Conservation (phyloP, 129 eudicot genomes). For the Solidago caesia region DNA sequence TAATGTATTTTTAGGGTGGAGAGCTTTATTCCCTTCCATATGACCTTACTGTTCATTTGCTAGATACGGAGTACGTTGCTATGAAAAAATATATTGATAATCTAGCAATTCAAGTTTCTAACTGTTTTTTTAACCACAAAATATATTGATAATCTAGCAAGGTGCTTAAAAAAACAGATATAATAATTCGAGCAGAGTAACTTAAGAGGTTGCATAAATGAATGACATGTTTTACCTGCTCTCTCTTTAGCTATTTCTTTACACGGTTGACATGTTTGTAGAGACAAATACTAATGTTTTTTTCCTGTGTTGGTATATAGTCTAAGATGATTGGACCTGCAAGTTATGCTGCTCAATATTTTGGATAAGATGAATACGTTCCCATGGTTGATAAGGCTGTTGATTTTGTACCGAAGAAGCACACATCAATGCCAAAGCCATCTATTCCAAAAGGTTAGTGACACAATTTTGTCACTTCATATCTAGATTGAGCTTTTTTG, state of each 20-base stretch:
- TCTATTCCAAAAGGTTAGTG: slow-evolving; percentile 49
- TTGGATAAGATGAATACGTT: slow-evolving; percentile 95
- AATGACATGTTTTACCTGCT: no score
- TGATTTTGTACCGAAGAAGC: slow-evolving; percentile 82
- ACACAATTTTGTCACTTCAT: slow-evolving; percentile 1
- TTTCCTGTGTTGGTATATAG: slow-evolving; percentile 37
- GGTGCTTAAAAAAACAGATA: no score
- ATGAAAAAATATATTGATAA: slow-evolving; percentile 37
- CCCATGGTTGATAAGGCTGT: slow-evolving; percentile 99
- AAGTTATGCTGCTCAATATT: slow-evolving; percentile 47
- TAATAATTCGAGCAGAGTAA: no score
- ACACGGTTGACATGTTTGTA: no score
- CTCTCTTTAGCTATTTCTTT: no score
- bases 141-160: no score
- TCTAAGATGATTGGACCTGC: slow-evolving; percentile 69
- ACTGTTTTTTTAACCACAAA: no score
- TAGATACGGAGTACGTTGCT: slow-evolving; percentile 59
- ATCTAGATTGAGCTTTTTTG: no score
- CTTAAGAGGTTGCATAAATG: no score
- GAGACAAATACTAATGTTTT: background rate
- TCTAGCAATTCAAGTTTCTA: no score
- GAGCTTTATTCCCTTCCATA: slow-evolving; percentile 92
- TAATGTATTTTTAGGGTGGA: slow-evolving; percentile 69
- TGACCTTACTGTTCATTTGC: slow-evolving; percentile 95
- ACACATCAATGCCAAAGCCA: slow-evolving; percentile 52